These are phyloP conservation scores for Tolypocladium tropicale DNA, from an alignment of 2,329 filamentous ascomycete species.

Conservation along the genomic window DNA sequence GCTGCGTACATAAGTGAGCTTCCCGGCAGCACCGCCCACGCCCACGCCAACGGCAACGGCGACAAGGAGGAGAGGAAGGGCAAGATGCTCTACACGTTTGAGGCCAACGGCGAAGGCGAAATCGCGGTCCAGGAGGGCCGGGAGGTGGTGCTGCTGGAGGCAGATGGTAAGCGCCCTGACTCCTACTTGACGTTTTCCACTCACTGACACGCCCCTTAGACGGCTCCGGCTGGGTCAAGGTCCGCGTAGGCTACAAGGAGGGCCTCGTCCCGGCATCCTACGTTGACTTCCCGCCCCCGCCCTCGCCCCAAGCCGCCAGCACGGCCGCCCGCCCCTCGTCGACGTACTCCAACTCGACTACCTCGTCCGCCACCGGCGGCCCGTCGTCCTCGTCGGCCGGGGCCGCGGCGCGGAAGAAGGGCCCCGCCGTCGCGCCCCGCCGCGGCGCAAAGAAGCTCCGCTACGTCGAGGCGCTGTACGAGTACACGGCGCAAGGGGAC, in stretches of 20 bases:
- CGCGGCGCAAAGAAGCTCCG: slow-evolving; percentile 88
- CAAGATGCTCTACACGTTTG: slow-evolving; percentile 85
- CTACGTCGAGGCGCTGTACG: slow-evolving; percentile 88
- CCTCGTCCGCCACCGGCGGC: slow-evolving; percentile 18
- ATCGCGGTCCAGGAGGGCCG: slow-evolving; percentile 69
- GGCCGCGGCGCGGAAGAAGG: slow-evolving; percentile 70
- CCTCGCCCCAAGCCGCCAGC: slow-evolving; percentile 30
- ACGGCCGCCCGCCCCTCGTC: slow-evolving; percentile 52
- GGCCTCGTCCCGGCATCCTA: slow-evolving; percentile 85
- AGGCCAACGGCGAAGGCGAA: slow-evolving; percentile 72
- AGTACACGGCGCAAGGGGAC: slow-evolving; percentile 78
- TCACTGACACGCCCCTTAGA: slow-evolving; percentile 41
- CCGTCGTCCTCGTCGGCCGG: slow-evolving; percentile 12
- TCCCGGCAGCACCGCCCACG: slow-evolving; percentile 41
- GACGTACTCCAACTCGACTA: slow-evolving; percentile 62
- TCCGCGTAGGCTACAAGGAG: slow-evolving; percentile 64
- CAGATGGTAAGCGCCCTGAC: slow-evolving; percentile 61
- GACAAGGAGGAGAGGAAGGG: slow-evolving; percentile 47
- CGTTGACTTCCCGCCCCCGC: slow-evolving; percentile 49
- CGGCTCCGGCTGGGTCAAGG: slow-evolving; percentile 83
- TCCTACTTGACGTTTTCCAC: background rate
- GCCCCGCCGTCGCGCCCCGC: slow-evolving; percentile 81
- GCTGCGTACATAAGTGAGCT: slow-evolving; percentile 64
- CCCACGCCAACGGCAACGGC: slow-evolving; percentile 11
- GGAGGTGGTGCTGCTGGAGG: slow-evolving; percentile 68